A percentile compares a stretch with the other conserved stretches of the same genome.
Conservation (phyloP, 225 moss, liverwort and hornwort species). For the Thuidium tamariscinum region DNA sequence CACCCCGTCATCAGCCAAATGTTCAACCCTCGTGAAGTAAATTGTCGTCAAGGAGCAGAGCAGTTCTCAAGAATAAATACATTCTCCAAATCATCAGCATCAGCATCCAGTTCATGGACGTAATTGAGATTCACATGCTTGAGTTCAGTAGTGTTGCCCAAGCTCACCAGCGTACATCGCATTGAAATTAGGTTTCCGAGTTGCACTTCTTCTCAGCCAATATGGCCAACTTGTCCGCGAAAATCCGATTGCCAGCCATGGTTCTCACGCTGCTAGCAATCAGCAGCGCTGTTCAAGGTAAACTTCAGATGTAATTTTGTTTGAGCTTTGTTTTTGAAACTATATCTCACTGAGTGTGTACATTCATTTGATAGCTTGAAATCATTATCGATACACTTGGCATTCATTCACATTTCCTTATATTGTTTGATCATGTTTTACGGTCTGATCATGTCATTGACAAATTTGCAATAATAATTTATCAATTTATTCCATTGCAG, state of each 20-base stretch:
- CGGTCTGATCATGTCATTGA: background rate
- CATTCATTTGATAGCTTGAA: background rate
- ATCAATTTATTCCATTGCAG: background rate
- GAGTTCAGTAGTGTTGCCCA: background rate
- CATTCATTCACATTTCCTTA: background rate
- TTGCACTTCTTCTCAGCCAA: background rate
- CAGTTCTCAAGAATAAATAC: background rate
- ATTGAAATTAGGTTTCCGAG: background rate
- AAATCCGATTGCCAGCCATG: background rate
- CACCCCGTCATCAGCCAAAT: background rate
- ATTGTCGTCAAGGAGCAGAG: background rate
- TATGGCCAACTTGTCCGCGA: background rate
- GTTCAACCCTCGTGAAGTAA: background rate
- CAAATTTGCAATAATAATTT: background rate
- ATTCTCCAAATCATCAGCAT: background rate
- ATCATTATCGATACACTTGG: background rate
- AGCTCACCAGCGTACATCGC: background rate
- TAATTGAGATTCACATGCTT: no score
- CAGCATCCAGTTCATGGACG: background rate
- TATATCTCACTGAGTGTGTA: background rate
- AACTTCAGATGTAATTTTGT: no score
- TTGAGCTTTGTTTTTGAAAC: background rate
- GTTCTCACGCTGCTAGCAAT: background rate
- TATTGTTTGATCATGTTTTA: background rate
- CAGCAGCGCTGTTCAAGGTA: background rate